Evolutionary conservation across 129 eudicot genomes (phyloP).

Genomic region (Apium graveolens): DNA sequence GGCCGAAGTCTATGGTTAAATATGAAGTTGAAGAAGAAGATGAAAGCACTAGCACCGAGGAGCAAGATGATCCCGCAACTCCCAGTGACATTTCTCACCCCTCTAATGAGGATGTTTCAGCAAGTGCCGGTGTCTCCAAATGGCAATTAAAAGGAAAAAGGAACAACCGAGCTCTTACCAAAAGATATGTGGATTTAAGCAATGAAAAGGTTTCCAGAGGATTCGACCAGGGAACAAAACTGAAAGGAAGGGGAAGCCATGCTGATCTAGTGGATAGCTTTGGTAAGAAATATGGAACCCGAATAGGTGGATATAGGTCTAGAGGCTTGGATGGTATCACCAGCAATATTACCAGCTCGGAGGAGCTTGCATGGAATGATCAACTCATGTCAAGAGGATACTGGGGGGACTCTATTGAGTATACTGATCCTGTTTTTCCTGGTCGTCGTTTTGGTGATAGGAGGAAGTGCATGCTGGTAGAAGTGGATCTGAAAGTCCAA

Average conservation of each 20-base stretch:
- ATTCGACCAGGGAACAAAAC: constrained; percentile 19
- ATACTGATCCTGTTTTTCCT: constrained; percentile 30
- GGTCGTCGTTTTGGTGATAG: constrained; percentile 34
- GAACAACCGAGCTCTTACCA: constrained; percentile 48
- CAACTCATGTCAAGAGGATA: constrained; percentile 37
- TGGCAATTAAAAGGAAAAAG: constrained; percentile 91
- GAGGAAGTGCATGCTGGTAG: constrained; percentile 47
- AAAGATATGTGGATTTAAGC: constrained; percentile 29
- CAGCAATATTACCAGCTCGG: constrained; percentile 26
- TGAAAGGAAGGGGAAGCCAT: constrained; percentile 26
- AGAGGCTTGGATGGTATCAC: constrained; percentile 22
- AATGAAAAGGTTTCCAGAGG: constrained; percentile 28
- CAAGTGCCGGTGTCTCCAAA: constrained; percentile 43
- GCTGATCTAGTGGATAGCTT: constrained; percentile 20
- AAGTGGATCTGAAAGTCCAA: constrained; percentile 75
- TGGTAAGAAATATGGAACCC: constrained; percentile 27
- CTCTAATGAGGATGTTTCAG: constrained; percentile 28
- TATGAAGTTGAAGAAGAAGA: constrained; percentile 35
- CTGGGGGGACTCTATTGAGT: constrained; percentile 49
- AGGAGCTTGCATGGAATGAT: constrained; percentile 37
- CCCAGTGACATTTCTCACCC: constrained; percentile 37
- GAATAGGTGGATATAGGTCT: constrained; percentile 22
- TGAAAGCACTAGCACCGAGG: constrained; percentile 61
- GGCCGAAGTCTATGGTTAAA: constrained; percentile 55
- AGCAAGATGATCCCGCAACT: constrained; percentile 40